These are phyloP conservation scores for Xylaria venustula DNA, from an alignment of 495 filamentous ascomycete species.

Conservation along the genomic window DNA sequence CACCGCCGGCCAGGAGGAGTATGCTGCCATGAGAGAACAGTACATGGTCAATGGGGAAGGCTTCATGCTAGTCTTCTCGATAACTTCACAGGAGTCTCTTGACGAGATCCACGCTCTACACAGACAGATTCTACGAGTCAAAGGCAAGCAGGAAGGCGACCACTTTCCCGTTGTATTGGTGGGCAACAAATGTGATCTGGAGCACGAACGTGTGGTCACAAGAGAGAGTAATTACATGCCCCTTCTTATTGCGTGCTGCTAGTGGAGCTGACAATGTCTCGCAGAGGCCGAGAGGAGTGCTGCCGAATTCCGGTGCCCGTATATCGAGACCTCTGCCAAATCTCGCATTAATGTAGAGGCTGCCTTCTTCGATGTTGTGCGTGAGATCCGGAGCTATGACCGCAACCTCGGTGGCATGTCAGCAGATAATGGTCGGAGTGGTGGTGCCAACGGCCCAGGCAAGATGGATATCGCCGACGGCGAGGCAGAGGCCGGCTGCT, in stretches of 20 bases:
- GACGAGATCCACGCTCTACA: slow-evolving; percentile 98
- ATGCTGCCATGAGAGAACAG: slow-evolving; percentile 98
- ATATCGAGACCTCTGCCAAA: slow-evolving; percentile 98
- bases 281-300: slow-evolving; percentile 92
- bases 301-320: slow-evolving; percentile 86
- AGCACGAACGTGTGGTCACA: slow-evolving; percentile 83
- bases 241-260: not conserved
- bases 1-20: slow-evolving; percentile 97
- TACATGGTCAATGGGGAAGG: slow-evolving; percentile 99
- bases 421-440: slow-evolving; percentile 59
- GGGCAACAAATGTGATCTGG: slow-evolving; percentile 99
- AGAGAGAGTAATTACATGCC: slow-evolving; percentile 67
- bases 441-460: slow-evolving; percentile 60
- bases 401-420: slow-evolving; percentile 90
- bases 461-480: slow-evolving; percentile 79
- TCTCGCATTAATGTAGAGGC: slow-evolving; percentile 97
- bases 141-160: slow-evolving; percentile 77
- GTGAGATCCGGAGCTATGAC: slow-evolving; percentile 96
- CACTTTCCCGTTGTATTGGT: slow-evolving; percentile 99
- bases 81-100: slow-evolving; percentile 94
- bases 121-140: slow-evolving; percentile 96
- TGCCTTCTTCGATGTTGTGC: slow-evolving; percentile 96
- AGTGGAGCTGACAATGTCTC: slow-evolving; percentile 4
- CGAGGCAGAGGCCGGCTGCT: slow-evolving; percentile 74
- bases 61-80: slow-evolving; percentile 96